Conservation (phyloP, 1,139 yeast genomes). For the Kodamaea arcana region DNA sequence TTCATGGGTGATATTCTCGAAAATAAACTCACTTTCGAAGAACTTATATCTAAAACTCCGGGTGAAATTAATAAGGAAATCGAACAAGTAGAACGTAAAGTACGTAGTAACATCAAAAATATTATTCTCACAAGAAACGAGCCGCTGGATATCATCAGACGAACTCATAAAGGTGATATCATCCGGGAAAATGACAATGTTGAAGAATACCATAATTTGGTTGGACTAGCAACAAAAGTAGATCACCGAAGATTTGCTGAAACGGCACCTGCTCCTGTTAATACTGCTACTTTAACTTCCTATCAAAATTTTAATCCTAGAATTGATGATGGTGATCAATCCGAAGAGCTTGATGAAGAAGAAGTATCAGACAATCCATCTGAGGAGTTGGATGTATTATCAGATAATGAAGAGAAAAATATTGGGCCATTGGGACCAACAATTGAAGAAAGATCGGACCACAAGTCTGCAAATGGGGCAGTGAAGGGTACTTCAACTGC, state of each 20-base stretch:
- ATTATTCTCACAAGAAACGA: slow-evolving; percentile 15
- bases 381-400: slow-evolving; percentile 2
- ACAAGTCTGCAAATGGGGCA: neutral
- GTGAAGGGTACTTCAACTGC: no score
- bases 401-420: slow-evolving; percentile 2
- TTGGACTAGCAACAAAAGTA: slow-evolving; percentile 34
- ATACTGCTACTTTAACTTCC: slow-evolving; percentile 4
- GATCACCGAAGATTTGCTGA: slow-evolving; percentile 39
- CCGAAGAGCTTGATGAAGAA: slow-evolving; percentile 13
- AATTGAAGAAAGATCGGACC: neutral
- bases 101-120: slow-evolving; percentile 35
- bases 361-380: no score
- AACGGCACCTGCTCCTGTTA: slow-evolving; percentile 1
- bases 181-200: slow-evolving; percentile 29
- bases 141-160: slow-evolving; percentile 41
- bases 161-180: slow-evolving; percentile 87
- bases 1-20: slow-evolving; percentile 47
- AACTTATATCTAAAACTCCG: slow-evolving; percentile 54
- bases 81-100: slow-evolving; percentile 64
- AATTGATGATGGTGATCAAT: slow-evolving; percentile 18
- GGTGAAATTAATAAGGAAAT: slow-evolving; percentile 73
- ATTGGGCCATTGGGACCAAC: neutral
- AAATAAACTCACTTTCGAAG: slow-evolving; percentile 42
- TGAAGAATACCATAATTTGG: slow-evolving; percentile 23
- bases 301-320: slow-evolving; percentile 14